Conservation (phyloP, 2,329 filamentous ascomycete species). For the Paracamarosporium sp. region DNA sequence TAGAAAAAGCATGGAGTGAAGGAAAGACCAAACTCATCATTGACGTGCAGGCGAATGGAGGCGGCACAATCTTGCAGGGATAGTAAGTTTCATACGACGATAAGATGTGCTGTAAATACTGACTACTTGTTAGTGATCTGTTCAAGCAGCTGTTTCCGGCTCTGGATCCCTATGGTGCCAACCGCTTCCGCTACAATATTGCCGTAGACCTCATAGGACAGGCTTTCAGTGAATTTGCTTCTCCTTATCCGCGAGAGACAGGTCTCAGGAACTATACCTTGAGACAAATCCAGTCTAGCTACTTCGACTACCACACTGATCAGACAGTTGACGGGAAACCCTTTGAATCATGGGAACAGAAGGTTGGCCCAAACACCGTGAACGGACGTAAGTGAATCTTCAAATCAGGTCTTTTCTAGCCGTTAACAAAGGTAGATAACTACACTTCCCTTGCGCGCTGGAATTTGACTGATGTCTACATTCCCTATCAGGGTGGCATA, state of each 20-base stretch:
- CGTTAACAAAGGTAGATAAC: constrained; percentile 47
- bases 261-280: constrained; percentile 45
- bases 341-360: constrained; percentile 55
- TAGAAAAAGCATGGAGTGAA: constrained; percentile 51
- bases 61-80: constrained; percentile 65
- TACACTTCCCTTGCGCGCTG: constrained; percentile 42
- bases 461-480: constrained; percentile 45
- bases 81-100: constrained; percentile 39
- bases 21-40: constrained; percentile 68
- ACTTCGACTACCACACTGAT: constrained; percentile 57
- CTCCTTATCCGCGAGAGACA: constrained; percentile 38
- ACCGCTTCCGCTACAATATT: constrained; percentile 59
- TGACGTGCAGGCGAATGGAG: constrained; percentile 65
- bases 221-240: constrained; percentile 43
- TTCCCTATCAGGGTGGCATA: constrained; percentile 41
- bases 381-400: constrained; percentile 29
- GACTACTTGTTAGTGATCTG: constrained; percentile 51
- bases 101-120: background rate
- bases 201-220: constrained; percentile 54
- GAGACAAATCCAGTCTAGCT: constrained; percentile 45
- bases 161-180: constrained; percentile 57
- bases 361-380: constrained; percentile 39
- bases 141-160: constrained; percentile 65
- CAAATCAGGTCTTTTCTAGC: background rate
- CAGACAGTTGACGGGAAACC: constrained; percentile 58